Evolutionary conservation across 352 stramenopile species (phyloP), one percentile per base, ranked within the genome.

Genomic region (Phytophthora hybrid): DNA sequence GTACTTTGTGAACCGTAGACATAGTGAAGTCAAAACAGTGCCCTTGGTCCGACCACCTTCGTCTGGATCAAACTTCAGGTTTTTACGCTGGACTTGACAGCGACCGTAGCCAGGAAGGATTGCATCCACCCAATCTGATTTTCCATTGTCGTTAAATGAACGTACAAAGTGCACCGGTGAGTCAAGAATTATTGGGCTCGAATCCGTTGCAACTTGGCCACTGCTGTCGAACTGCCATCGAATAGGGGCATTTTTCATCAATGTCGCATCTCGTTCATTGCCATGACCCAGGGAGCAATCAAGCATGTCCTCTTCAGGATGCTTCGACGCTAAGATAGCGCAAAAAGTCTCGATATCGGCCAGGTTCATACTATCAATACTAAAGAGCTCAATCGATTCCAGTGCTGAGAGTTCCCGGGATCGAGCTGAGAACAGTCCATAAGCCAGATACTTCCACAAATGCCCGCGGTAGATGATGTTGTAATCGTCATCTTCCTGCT

Each of bases 391-490:
- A 23, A 51, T 51, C 44, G 44, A 51, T 51, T 51, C 44, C 44
- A 51, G 44, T 13, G 44, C 44, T 6, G 44, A 51, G 9, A 51
- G 19, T 51, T 5, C 18, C 44, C 44, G 44, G 44, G 44, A 51
- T 51, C 44, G 5, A 51, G 44, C 16, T 6, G 44, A 51, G 7
- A 51, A 51, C 16, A 51, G 16, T 23, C 44, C 44, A 51, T 51
- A 51, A 14, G 41, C 41, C 16, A 51, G 16, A 51, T 51, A 51
- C 44, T 51, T 51, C 44, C 44, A 51, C 44, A 51, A 51, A 51
- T 51, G 16, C 44, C 44, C 44, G 44, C 44, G 44, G 44, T 51
- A 23, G n/a, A 16, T 51, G 5, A 23, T 51, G 44, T 51, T 23
- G 44, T 51, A 51, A 21, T 51, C 44, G 14, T 51, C 18, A 51